Percentiles rank a stretch among this genome's conserved stretches.
phyloP scores from a whole-genome alignment of 148 eudicot genomes.

The Fagopyrum tataricum region DNA sequence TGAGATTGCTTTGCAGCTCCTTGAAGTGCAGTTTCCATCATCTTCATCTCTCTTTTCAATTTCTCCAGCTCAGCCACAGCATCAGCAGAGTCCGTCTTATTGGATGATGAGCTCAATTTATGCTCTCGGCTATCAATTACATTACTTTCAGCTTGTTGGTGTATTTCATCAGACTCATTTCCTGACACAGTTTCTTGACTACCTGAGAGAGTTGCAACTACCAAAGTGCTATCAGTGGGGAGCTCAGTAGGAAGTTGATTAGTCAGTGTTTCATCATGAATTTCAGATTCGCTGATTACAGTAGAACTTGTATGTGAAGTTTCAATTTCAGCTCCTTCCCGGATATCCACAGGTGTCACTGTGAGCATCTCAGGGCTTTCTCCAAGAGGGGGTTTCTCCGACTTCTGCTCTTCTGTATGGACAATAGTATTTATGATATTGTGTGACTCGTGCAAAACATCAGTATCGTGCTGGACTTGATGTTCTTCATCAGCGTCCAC shows the following conservation, averaged over 20 bases:
- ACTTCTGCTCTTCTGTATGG: constrained; percentile 28
- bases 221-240: constrained; percentile 27
- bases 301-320: constrained; percentile 22
- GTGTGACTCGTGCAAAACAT: constrained; percentile 20
- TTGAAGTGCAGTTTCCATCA: constrained; percentile 92
- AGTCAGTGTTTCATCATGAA: constrained; percentile 24
- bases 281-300: constrained; percentile 23
- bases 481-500: constrained; percentile 27
- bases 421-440: constrained; percentile 24
- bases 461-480: constrained; percentile 20
- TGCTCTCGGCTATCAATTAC: constrained; percentile 36
- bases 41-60: constrained; percentile 85
- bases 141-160: constrained; percentile 16
- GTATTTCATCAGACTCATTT: constrained; percentile 26
- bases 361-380: constrained; percentile 20
- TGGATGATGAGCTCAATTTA: constrained; percentile 37
- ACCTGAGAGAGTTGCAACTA: constrained; percentile 29
- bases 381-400: constrained; percentile 22
- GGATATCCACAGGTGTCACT: constrained; percentile 29
- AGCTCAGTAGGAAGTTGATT: constrained; percentile 23
- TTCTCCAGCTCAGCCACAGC: constrained; percentile 58
- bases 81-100: constrained; percentile 32
- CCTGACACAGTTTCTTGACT: constrained; percentile 26
- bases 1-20: constrained; percentile 99
- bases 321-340: constrained; percentile 26